phyloP scores from a whole-genome alignment of 495 filamentous ascomycete genomes.

The Talaromyces borbonicus region DNA sequence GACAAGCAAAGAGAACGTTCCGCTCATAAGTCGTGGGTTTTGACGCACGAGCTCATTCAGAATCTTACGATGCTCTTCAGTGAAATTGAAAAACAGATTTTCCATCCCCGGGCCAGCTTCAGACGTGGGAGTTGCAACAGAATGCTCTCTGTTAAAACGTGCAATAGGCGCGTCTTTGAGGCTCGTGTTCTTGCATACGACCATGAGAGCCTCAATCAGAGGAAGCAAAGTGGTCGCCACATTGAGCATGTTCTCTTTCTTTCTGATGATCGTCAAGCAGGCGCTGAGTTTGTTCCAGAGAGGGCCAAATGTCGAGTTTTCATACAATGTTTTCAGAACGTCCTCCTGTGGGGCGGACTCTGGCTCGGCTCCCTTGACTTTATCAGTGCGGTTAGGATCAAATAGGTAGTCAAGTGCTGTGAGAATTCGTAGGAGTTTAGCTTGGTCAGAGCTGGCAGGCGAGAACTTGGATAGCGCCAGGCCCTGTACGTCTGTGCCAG shows the following conservation, averaged over 20 bases:
- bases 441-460: conserved; percentile 87
- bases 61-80: conserved; percentile 95
- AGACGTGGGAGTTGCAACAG: conserved; percentile 64
- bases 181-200: conserved; percentile 94
- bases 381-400: conserved; percentile 54
- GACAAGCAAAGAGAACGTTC: conserved; percentile 87
- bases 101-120: conserved; percentile 65
- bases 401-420: conserved; percentile 95
- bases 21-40: conserved; percentile 96
- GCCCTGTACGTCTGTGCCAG: conserved; percentile 89
- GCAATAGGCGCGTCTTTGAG: conserved; percentile 56
- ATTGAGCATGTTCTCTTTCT: conserved; percentile 90
- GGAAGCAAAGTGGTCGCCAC: conserved; percentile 92
- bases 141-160: conserved; percentile 56
- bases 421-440: conserved; percentile 85
- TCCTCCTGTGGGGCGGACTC: conserved; percentile 56
- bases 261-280: conserved; percentile 77
- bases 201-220: conserved; percentile 93
- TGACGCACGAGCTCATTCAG: conserved; percentile 95
- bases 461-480: conserved; percentile 93
- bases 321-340: conserved; percentile 77
- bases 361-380: conserved; percentile 42
- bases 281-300: conserved; percentile 93
- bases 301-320: conserved; percentile 76
- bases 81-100: conserved; percentile 94